Conservation (phyloP, 139 green algal species). For the Micromonas commoda region DNA sequence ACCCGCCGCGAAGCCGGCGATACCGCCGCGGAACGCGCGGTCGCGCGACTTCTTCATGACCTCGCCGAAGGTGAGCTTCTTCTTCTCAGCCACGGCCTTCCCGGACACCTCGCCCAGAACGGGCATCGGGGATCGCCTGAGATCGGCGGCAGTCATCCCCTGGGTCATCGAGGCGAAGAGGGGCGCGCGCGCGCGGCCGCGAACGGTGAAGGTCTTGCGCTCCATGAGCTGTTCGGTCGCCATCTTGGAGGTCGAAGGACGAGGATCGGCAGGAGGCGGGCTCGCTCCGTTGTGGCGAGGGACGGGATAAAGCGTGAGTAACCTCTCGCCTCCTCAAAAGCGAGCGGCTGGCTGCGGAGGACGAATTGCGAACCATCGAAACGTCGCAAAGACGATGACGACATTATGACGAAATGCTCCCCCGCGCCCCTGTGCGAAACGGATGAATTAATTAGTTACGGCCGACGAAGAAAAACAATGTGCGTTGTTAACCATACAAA, state of each 20-base stretch:
- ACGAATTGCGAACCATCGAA: too few species aligned
- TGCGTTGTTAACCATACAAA: too few species aligned
- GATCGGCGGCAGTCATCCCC: too few species aligned
- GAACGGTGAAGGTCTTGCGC: neutral
- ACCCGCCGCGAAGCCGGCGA: slow-evolving; percentile 74
- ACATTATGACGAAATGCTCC: too few species aligned
- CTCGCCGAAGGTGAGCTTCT: slow-evolving; percentile 41
- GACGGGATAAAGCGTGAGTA: too few species aligned
- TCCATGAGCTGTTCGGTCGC: neutral
- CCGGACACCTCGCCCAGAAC: neutral
- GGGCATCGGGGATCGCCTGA: neutral
- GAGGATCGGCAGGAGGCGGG: neutral
- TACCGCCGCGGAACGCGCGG: slow-evolving; percentile 66
- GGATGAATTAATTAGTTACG: too few species aligned
- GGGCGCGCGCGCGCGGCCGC: neutral
- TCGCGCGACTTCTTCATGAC: slow-evolving; percentile 58
- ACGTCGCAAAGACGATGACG: too few species aligned
- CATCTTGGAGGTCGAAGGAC: neutral
- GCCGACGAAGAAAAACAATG: too few species aligned
- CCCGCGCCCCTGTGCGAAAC: too few species aligned
- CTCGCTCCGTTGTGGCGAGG: neutral
- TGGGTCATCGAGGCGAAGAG: neutral
- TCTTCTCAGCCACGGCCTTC: slow-evolving; percentile 28
- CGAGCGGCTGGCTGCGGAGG: too few species aligned
- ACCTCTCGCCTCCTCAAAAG: too few species aligned